Evolutionary conservation across 345 rosid species (phyloP), one percentile per base, ranked within the genome.

Genomic region (Hypericum perforatum): DNA sequence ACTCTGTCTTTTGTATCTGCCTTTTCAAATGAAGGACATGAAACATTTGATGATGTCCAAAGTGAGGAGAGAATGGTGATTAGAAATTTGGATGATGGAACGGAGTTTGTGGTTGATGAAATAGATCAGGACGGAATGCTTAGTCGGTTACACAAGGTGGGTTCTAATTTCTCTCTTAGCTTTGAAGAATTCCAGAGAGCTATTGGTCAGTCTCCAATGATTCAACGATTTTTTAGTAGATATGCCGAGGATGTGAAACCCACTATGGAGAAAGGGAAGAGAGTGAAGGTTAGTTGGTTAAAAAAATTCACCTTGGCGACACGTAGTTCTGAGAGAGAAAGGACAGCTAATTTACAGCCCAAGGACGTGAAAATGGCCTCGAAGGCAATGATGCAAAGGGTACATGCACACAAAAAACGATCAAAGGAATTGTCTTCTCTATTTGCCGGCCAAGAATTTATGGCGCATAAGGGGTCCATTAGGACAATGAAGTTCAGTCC

Each of bases 381-480:
- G 8, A 39, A 12, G 54, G 37, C 9, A 6, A 29, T 12, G 56
- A 5, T 8, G 40, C 57, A 53, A n/a, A 43, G 8, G 5, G 60
- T 56, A n/a, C 49, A 36, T 11, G 3, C 49, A 1, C 45, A 37
- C 50, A 56, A 45, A 40, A 56, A 56, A 40, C 37, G 49, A 14
- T 43, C 36, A 3, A 56, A 56, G 41, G 49, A 62, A 53, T 38
- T 68, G 22, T 62, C 67, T 6, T 57, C 67, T 13, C 63, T 68
- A 11, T 58, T 41, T 41, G 16, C 13, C 7, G 32, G 63, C 37
- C 72, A 68, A 36, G 67, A 68, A 11, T 45, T 68, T 47, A 48
- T 41, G 15, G 72, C 72, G 8, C 67, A 68, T 39, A 44, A 62
- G 48, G 72, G 67, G 16, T 57, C 72, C 7, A 68, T 68, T 47